These are phyloP conservation scores for Plasmopara muralis DNA, from an alignment of 352 stramenopile genomes.

Conservation along the genomic window DNA sequence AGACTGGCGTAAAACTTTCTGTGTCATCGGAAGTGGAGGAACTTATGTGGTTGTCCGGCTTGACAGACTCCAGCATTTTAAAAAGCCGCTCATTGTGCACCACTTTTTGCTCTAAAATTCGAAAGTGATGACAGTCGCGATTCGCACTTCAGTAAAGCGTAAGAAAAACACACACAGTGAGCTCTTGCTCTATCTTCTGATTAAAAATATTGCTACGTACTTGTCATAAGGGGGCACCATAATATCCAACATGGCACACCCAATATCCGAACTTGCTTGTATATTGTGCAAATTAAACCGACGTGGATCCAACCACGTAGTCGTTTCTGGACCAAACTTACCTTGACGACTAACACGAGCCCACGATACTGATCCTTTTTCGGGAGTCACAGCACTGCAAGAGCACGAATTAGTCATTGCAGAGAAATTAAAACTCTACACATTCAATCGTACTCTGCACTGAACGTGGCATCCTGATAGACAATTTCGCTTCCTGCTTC, in stretches of 20 bases:
- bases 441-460: slow-evolving; percentile 26
- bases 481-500: slow-evolving; percentile 27
- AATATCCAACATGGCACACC: slow-evolving; percentile 73
- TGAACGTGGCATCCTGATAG: slow-evolving; percentile 22
- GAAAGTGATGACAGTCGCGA: slow-evolving; percentile 71
- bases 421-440: not conserved
- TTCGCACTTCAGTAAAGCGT: slow-evolving; percentile 35
- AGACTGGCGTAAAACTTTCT: slow-evolving; percentile 24
- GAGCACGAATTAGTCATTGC: slow-evolving; percentile 1
- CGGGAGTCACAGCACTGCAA: slow-evolving; percentile 30
- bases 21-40: slow-evolving; percentile 28
- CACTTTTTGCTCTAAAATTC: slow-evolving; percentile 54
- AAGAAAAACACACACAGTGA: slow-evolving; percentile 4
- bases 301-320: slow-evolving; percentile 75
- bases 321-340: slow-evolving; percentile 47
- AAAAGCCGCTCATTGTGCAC: slow-evolving; percentile 51
- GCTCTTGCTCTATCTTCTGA: not conserved
- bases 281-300: slow-evolving; percentile 82
- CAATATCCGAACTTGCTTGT: slow-evolving; percentile 57
- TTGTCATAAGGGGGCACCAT: slow-evolving; percentile 87
- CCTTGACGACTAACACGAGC: slow-evolving; percentile 55
- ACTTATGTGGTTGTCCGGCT: slow-evolving; percentile 62
- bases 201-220: slow-evolving; percentile 24
- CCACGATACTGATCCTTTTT: slow-evolving; percentile 46
- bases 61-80: slow-evolving; percentile 66